Evolutionary conservation across 225 moss, liverwort and hornwort species (phyloP).

Genomic region (Anthoceros angustus): DNA sequence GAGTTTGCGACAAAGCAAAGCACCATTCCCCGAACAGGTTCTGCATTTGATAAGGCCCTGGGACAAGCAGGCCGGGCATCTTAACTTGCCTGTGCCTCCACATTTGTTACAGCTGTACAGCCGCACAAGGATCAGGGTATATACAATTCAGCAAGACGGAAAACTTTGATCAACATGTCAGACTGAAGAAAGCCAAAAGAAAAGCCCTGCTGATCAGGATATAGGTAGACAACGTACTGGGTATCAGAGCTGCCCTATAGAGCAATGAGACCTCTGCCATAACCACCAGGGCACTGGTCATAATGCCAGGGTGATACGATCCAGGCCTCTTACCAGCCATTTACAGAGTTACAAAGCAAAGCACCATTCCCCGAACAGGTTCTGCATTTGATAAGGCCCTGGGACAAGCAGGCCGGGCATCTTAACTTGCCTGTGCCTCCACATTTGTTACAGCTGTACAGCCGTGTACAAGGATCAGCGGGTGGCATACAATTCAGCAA

Average conservation of each 20-base stretch:
- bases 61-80: constrained; percentile 43
- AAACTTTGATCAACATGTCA: neutral
- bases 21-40: constrained; percentile 52
- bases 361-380: constrained; percentile 58
- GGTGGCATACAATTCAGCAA: neutral
- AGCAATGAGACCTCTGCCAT: constrained; percentile 72
- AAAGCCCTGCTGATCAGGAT: neutral
- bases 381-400: constrained; percentile 41
- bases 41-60: constrained; percentile 45
- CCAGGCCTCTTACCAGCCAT: constrained; percentile 25
- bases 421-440: constrained; percentile 49
- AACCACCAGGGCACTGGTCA: constrained; percentile 42
- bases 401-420: constrained; percentile 46
- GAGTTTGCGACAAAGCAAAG: constrained; percentile 48
- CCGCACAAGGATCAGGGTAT: neutral
- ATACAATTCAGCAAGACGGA: neutral
- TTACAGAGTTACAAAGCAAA: too few relatives aligned
- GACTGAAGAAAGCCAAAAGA: neutral
- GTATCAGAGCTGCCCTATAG: constrained; percentile 85
- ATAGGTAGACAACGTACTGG: constrained; percentile 23
- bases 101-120: constrained; percentile 48
- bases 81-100: constrained; percentile 50
- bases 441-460: constrained; percentile 51
- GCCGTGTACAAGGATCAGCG: neutral
- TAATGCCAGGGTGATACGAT: constrained; percentile 26